Base-by-base conservation (phyloP, 495 filamentous ascomycete genomes). In the Penicillium crystallinum region DNA sequence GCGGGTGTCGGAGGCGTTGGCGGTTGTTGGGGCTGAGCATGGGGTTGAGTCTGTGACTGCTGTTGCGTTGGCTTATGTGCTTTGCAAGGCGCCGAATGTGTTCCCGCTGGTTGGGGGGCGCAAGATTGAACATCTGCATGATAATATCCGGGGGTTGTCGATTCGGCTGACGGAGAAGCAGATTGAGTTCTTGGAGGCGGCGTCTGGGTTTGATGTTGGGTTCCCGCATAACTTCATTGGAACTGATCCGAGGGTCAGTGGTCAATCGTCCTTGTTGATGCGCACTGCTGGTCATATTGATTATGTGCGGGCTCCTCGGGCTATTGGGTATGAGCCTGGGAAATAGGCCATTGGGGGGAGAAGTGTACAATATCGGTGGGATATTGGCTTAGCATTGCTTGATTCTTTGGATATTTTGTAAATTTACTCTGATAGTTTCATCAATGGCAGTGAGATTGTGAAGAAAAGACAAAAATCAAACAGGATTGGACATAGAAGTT, bases 91-190 rank as follows among this genome's bases (percentile, higher is more conserved):
- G 11, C 82, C 86, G 0, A 85, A 90, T 55, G 85, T 89, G 21
- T 91, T 89, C 65, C 87, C 87, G 8, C 82, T 91, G 46, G 75
- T 89, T 19, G 87, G 87, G 12, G 81, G 81, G 3, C 65, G 83
- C 9, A 88, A 82, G 62, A 61, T 86, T 41, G 79, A 82, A 59
- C 82, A 89, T 58, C 62, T 88, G 18, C 71, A 78, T 49, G 77
- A 76, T 37, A 89, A 87, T 42, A 82, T 87, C 45, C 69, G 81
- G 55, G 81, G 79, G 0, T 61, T 89, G 40, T 66, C 50, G 0
- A 70, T 88, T 27, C 63, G 64, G 0, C 62, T 88, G 35, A 77
- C 73, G 6, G 57, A 75, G 14, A 69, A 82, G 53, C 78, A 88
- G 38, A 75, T 88, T 35, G 61, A 76, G 30, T 71, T 81, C 49